Evolutionary conservation across 2,329 filamentous ascomycete genomes (phyloP), one percentile per base, ranked within the genome.

Genomic region (Tolypocladium inflatum): DNA sequence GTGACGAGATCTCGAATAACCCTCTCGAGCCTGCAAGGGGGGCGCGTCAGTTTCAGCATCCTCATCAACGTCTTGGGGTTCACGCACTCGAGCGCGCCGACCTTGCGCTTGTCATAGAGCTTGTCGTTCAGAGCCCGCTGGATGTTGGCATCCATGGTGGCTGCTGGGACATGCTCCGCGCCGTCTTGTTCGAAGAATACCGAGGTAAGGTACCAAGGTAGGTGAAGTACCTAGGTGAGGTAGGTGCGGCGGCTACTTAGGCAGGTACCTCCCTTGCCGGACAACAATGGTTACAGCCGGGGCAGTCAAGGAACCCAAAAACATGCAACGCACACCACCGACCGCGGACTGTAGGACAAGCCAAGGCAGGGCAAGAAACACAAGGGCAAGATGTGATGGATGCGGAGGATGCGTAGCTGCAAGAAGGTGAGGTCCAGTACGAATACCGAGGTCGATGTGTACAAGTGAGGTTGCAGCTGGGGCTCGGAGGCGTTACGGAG

Each of bases 61-160:
- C 17, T 5, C 48, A 4, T 17, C 48, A 10, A 21, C 41, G 42
- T 17, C 54, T 37, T 19, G n/a, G 54, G 30, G 30, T 21, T 60
- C 55, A 78, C 88, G 68, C 86, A 96, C 91, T 99, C 94, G 59
- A 99, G 84, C 66, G 95, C 94, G 63, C 94, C 94, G 69, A 91
- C 87, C 76, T 99, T 99, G 71, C 95, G 86, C 80, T 95, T 96
- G 72, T 99, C 94, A 74, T 99, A 99, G 70, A 97, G 87, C 83
- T 97, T 99, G 77, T 99, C 94, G 72, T 95, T 96, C 71, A 99
- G 81, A 65, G 92, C 83, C 66, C 93, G 90, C 75, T 95, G 91
- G 71, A 97, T 90, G 71, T 86, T 87, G 69, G 84, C 80, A 78
- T 97, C 93, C 92, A 97, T 97, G 67, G 59, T 68, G 68, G 56